phyloP scores from a whole-genome alignment of 192 early-diverging fungal genomes.

The Nowakowskiella sp. region DNA sequence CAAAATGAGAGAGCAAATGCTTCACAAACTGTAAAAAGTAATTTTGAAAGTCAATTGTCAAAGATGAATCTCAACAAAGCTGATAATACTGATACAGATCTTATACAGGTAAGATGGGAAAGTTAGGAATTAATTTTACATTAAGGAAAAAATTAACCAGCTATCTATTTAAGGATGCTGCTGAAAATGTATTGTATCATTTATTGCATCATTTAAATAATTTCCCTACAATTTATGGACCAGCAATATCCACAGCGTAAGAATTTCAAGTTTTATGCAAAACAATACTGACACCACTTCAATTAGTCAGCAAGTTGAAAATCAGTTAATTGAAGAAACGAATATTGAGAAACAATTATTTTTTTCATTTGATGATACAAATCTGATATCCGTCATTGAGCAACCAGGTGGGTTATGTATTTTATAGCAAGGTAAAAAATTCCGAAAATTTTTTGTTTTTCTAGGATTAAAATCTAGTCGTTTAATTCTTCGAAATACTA shows the following conservation, averaged over 20 bases:
- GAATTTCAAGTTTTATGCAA: constrained; percentile 9
- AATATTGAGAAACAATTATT: constrained; percentile 46
- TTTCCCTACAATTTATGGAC: constrained; percentile 52
- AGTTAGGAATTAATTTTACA: constrained; percentile 8
- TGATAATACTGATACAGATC: constrained; percentile 14
- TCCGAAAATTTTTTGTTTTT: neutral
- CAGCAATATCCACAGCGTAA: constrained; percentile 48
- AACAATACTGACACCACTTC: constrained; percentile 30
- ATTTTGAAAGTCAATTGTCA: neutral
- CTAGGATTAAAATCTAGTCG: constrained; percentile 41
- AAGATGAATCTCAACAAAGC: too few species aligned
- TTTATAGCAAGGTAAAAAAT: neutral
- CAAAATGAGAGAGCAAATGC: too few species aligned
- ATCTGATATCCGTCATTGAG: constrained; percentile 66
- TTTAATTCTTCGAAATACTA: constrained; percentile 64
- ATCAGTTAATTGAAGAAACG: constrained; percentile 26
- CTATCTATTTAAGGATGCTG: constrained; percentile 63
- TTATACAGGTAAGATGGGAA: constrained; percentile 16
- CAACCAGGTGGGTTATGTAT: constrained; percentile 36
- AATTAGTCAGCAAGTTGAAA: constrained; percentile 24
- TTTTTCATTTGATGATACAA: constrained; percentile 65
- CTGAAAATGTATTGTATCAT: constrained; percentile 62
- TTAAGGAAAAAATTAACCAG: too few species aligned
- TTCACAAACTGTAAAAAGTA: neutral
- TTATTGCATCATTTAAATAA: constrained; percentile 63